Conservation (phyloP, 495 filamentous ascomycete species). For the Zalerion maritima region DNA sequence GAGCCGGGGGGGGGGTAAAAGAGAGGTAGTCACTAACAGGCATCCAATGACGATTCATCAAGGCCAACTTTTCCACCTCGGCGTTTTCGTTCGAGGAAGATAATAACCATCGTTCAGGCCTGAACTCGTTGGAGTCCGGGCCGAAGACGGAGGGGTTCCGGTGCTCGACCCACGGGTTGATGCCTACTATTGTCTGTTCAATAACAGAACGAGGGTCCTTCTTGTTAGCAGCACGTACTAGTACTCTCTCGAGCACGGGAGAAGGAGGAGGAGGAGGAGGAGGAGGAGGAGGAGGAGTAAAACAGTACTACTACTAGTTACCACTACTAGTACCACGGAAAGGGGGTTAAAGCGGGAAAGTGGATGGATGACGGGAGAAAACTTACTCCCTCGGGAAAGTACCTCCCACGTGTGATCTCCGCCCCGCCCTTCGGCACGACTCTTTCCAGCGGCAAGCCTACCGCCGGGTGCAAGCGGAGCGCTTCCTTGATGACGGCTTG, state of each 20-base stretch:
- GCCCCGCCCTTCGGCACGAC: slow-evolving; percentile 39
- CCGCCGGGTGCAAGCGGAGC: slow-evolving; percentile 42
- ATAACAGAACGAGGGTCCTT: neutral
- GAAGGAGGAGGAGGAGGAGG: slow-evolving; percentile 21
- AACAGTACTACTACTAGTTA: slow-evolving; percentile 26
- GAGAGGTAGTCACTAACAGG: slow-evolving; percentile 7
- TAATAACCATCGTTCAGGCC: slow-evolving; percentile 39
- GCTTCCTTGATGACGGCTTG: slow-evolving; percentile 51
- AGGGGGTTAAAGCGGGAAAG: slow-evolving; percentile 25
- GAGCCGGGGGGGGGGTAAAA: too few relatives aligned
- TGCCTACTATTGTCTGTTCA: slow-evolving; percentile 36
- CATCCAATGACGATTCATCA: slow-evolving; percentile 21
- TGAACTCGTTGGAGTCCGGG: slow-evolving; percentile 22
- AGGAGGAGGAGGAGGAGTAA: too few relatives aligned
- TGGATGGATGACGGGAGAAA: slow-evolving; percentile 36
- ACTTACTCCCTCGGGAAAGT: slow-evolving; percentile 36
- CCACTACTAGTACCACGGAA: slow-evolving; percentile 24
- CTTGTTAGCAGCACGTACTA: slow-evolving; percentile 1
- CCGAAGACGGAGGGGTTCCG: slow-evolving; percentile 33
- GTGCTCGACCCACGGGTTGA: slow-evolving; percentile 39
- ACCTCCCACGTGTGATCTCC: slow-evolving; percentile 32
- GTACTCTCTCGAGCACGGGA: slow-evolving; percentile 7
- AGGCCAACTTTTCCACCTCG: slow-evolving; percentile 21
- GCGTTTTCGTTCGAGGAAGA: too few relatives aligned
- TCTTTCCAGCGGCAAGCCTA: slow-evolving; percentile 38